A percentile compares a stretch with the other conserved stretches of the same genome.
Conservation (phyloP, 2,329 filamentous ascomycete genomes). For the Septoria petroselini region DNA sequence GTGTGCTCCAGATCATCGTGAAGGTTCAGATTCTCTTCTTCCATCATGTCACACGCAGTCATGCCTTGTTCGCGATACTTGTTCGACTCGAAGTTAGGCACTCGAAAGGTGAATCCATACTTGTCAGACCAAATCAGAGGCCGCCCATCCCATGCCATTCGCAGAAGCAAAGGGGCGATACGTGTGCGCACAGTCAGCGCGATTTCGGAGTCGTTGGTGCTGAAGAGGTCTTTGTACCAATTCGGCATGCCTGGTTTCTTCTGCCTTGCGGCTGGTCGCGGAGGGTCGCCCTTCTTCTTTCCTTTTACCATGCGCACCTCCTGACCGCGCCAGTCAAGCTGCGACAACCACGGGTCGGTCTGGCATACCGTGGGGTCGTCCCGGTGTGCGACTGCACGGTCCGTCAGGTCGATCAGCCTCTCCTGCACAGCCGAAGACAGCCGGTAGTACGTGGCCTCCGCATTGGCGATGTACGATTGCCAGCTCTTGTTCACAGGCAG, state of each 20-base stretch:
- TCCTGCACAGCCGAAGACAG: slow-evolving; percentile 75
- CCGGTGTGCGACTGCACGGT: slow-evolving; percentile 74
- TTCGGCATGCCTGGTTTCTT: slow-evolving; percentile 92
- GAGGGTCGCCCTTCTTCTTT: slow-evolving; percentile 80
- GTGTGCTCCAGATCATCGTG: slow-evolving; percentile 62
- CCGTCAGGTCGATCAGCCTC: slow-evolving; percentile 67
- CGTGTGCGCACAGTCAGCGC: slow-evolving; percentile 80
- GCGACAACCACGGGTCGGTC: slow-evolving; percentile 84
- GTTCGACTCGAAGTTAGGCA: slow-evolving; percentile 59
- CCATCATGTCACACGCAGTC: slow-evolving; percentile 69
- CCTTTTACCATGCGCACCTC: slow-evolving; percentile 87
- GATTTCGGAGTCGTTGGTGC: slow-evolving; percentile 65
- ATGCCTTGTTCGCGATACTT: slow-evolving; percentile 71
- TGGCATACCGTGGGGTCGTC: slow-evolving; percentile 65
- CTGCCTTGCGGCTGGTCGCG: slow-evolving; percentile 73
- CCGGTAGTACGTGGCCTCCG: slow-evolving; percentile 78
- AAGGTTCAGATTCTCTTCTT: slow-evolving; percentile 66
- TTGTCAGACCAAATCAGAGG: slow-evolving; percentile 91
- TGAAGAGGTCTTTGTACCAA: slow-evolving; percentile 92
- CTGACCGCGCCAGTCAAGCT: slow-evolving; percentile 94
- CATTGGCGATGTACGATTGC: slow-evolving; percentile 77
- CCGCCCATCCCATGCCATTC: slow-evolving; percentile 82
- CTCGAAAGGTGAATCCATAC: slow-evolving; percentile 88
- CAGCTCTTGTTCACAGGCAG: slow-evolving; percentile 85
- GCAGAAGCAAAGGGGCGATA: slow-evolving; percentile 79